A percentile compares a stretch with the other conserved stretches of the same genome.
Evolutionary conservation across 257 asterid genomes (phyloP).

Genomic region (Petrea volubilis): DNA sequence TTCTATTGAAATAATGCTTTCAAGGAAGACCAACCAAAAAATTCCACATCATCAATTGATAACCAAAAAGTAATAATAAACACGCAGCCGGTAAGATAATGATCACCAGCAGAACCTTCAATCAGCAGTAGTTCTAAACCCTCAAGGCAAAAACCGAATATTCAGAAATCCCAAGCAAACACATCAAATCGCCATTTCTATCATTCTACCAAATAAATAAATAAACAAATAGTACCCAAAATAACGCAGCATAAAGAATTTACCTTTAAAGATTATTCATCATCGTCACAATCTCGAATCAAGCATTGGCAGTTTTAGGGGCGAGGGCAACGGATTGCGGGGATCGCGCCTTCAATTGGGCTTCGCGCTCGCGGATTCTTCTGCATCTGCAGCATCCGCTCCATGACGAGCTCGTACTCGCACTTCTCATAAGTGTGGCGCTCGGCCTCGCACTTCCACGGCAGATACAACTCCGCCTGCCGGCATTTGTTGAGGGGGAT

Average conservation of each 20-base stretch:
- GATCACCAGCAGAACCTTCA: neutral
- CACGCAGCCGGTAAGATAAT: neutral
- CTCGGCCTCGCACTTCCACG: constrained; percentile 90
- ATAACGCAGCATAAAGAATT: neutral
- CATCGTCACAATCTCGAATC: constrained; percentile 27
- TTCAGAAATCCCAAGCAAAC: constrained; percentile 13
- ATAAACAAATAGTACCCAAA: neutral
- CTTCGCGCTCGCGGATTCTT: constrained; percentile 90
- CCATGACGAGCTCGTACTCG: constrained; percentile 96
- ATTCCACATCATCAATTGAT: neutral
- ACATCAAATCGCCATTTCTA: neutral
- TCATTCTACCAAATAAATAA: neutral
- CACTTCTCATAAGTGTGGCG: constrained; percentile 91
- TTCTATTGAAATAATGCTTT: neutral
- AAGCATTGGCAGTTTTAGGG: constrained; percentile 82
- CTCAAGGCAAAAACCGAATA: neutral
- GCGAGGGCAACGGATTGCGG: constrained; percentile 59
- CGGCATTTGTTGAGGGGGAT: constrained; percentile 94
- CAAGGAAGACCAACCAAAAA: neutral
- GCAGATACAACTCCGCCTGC: constrained; percentile 80
- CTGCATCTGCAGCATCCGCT: constrained; percentile 97
- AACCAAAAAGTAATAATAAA: neutral
- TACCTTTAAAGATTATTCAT: constrained; percentile 39
- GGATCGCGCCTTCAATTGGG: constrained; percentile 46
- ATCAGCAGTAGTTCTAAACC: neutral